A percentile compares a stretch with the other conserved stretches of the same genome.
Evolutionary conservation across 192 early-diverging fungal genomes (phyloP).

Genomic region (Haplosporangium gracile): DNA sequence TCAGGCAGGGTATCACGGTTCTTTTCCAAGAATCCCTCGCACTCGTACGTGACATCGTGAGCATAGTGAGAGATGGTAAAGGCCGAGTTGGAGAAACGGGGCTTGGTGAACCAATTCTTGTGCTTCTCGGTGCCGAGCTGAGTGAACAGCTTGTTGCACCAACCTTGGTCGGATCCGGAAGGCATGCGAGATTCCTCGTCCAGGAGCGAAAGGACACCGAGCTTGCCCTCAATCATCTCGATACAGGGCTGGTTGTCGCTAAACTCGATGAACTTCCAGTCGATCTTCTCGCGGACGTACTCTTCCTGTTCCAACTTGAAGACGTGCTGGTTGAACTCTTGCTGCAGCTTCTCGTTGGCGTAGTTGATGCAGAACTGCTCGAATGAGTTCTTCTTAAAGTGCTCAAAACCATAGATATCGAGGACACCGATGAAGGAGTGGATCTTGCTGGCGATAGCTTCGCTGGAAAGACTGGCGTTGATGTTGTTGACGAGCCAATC

Average conservation of each 20-base stretch:
- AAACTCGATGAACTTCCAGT: slow-evolving; percentile 99
- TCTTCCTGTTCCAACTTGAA: slow-evolving; percentile 99
- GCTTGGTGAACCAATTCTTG: slow-evolving; percentile 90
- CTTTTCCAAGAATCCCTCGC: slow-evolving; percentile 97
- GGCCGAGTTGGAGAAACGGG: slow-evolving; percentile 86
- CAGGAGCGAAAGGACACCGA: slow-evolving; percentile 94
- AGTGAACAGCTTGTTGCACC: slow-evolving; percentile 92
- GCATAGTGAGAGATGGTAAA: slow-evolving; percentile 99
- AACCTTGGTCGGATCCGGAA: slow-evolving; percentile 86
- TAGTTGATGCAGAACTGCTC: slow-evolving; percentile 99
- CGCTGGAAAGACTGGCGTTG: slow-evolving; percentile 84
- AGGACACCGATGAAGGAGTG: slow-evolving; percentile 95
- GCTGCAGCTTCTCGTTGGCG: slow-evolving; percentile 98
- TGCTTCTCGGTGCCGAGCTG: slow-evolving; percentile 77
- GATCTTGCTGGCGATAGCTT: slow-evolving; percentile 57
- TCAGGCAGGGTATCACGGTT: slow-evolving; percentile 98
- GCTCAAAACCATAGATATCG: slow-evolving; percentile 99
- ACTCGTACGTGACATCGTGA: slow-evolving; percentile 92
- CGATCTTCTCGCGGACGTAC: slow-evolving; percentile 95
- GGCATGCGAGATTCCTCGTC: slow-evolving; percentile 91
- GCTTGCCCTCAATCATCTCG: slow-evolving; percentile 96
- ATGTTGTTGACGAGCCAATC: slow-evolving; percentile 95
- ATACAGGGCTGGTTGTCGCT: slow-evolving; percentile 99
- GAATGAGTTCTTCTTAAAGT: slow-evolving; percentile 99
- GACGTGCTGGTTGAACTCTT: slow-evolving; percentile 98